A percentile compares a stretch with the other conserved stretches of the same genome.
These are phyloP conservation scores for Microbotryum silenes-acaulis DNA, from an alignment of 1,284 basidiomycete genomes.

Conservation along the genomic window DNA sequence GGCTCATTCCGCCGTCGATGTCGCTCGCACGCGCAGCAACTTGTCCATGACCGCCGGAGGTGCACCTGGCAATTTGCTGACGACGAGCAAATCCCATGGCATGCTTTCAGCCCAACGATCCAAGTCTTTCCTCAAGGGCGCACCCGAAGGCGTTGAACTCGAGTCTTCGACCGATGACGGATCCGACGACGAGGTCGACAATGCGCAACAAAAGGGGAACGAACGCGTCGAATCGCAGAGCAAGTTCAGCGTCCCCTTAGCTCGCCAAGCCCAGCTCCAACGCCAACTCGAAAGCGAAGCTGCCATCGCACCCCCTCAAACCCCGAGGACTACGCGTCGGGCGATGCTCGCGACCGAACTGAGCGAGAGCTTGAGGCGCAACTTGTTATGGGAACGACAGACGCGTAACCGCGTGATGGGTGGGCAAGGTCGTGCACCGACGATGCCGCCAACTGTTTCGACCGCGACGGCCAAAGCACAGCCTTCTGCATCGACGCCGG, in stretches of 20 bases:
- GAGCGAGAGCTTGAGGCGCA: slow-evolving; percentile 71
- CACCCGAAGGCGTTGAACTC: slow-evolving; percentile 58
- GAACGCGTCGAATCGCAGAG: slow-evolving; percentile 3
- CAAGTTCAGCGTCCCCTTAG: slow-evolving; percentile 3
- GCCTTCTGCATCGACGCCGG: neutral
- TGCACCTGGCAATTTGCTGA: slow-evolving; percentile 39
- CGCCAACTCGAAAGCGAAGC: neutral
- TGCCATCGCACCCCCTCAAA: slow-evolving; percentile 61
- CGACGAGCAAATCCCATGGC: slow-evolving; percentile 56
- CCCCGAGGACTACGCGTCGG: slow-evolving; percentile 72
- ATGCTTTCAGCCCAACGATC: slow-evolving; percentile 45
- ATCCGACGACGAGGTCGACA: slow-evolving; percentile 42
- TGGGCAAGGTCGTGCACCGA: slow-evolving; percentile 8
- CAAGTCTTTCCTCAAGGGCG: slow-evolving; percentile 42
- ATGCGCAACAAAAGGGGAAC: slow-evolving; percentile 9
- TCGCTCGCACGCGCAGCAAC: slow-evolving; percentile 2
- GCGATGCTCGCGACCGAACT: slow-evolving; percentile 78
- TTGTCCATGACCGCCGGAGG: neutral
- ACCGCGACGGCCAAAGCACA: neutral
- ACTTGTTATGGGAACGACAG: slow-evolving; percentile 71
- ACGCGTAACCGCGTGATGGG: slow-evolving; percentile 28
- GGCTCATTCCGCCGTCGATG: neutral
- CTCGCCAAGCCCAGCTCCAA: slow-evolving; percentile 2
- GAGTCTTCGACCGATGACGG: slow-evolving; percentile 60
- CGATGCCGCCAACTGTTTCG: slow-evolving; percentile 1